Conservation (phyloP, 345 rosid genomes). For the Noccaea caerulescens region DNA sequence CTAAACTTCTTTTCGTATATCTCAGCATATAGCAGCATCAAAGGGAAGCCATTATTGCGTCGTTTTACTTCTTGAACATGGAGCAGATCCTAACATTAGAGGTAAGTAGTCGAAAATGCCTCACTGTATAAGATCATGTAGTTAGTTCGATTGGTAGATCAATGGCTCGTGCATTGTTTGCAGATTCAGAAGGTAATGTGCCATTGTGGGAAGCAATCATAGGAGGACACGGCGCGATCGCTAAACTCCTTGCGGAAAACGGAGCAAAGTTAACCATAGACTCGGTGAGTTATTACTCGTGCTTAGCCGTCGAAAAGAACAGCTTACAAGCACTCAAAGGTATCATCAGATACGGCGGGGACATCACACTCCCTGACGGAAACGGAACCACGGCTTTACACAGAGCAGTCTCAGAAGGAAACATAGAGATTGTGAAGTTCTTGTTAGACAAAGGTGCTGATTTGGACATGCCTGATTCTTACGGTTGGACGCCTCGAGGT, state of each 20-base stretch:
- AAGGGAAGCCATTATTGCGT: constrained; percentile 68
- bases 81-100: constrained; percentile 74
- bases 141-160: not conserved
- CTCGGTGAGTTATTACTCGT: constrained; percentile 59
- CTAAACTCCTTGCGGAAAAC: constrained; percentile 61
- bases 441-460: constrained; percentile 68
- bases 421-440: constrained; percentile 63
- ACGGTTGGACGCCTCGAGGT: constrained; percentile 78
- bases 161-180: not conserved
- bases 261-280: constrained; percentile 63
- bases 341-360: constrained; percentile 60
- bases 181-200: constrained; percentile 84
- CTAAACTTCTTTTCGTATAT: constrained; percentile 19
- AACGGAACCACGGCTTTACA: constrained; percentile 73
- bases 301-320: constrained; percentile 63
- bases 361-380: constrained; percentile 52
- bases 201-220: constrained; percentile 87
- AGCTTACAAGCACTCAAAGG: constrained; percentile 60
- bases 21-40: constrained; percentile 88
- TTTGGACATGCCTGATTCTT: constrained; percentile 56
- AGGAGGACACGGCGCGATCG: constrained; percentile 57
- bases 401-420: constrained; percentile 68
- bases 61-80: constrained; percentile 67
- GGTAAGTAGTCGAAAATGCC: constrained; percentile 45
- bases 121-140: not conserved